phyloP scores from a whole-genome alignment of 192 early-diverging fungal species.

The Podila horticola region DNA sequence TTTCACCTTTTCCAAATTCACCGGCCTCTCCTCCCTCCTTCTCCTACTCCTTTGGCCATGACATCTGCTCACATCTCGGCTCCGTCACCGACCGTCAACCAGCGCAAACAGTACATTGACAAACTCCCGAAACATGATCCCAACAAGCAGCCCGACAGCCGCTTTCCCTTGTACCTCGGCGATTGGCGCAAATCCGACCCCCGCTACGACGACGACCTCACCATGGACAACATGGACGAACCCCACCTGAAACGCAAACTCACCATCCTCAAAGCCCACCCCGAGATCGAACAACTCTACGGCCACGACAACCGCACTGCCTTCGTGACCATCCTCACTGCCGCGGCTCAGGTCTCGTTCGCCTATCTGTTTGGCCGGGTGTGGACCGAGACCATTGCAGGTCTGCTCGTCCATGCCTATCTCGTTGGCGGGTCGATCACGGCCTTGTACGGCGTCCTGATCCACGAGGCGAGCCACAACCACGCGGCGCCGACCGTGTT shows the following conservation, averaged over 20 bases:
- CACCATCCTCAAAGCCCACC: conserved; percentile 87
- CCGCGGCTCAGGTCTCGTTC: conserved; percentile 74
- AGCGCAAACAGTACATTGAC: conserved; percentile 21
- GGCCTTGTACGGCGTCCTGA: conserved; percentile 81
- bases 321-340: conserved; percentile 72
- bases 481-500: conserved; percentile 78
- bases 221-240: conserved; percentile 91
- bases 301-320: conserved; percentile 85
- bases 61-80: conserved; percentile 5
- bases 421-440: conserved; percentile 87
- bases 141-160: conserved; percentile 58
- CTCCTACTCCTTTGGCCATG: too few species aligned
- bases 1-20: not conserved
- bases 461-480: conserved; percentile 94
- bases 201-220: conserved; percentile 73
- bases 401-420: conserved; percentile 75
- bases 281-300: conserved; percentile 90
- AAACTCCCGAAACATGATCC: conserved; percentile 34
- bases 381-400: conserved; percentile 69
- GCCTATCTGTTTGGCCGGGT: conserved; percentile 83
- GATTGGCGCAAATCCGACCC: conserved; percentile 87
- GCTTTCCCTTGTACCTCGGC: conserved; percentile 83
- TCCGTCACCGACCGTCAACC: conserved; percentile 24
- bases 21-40: not conserved
- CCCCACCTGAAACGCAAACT: conserved; percentile 92